Conservation (phyloP, 2,329 filamentous ascomycete genomes). For the Pseudogymnoascus sp. region DNA sequence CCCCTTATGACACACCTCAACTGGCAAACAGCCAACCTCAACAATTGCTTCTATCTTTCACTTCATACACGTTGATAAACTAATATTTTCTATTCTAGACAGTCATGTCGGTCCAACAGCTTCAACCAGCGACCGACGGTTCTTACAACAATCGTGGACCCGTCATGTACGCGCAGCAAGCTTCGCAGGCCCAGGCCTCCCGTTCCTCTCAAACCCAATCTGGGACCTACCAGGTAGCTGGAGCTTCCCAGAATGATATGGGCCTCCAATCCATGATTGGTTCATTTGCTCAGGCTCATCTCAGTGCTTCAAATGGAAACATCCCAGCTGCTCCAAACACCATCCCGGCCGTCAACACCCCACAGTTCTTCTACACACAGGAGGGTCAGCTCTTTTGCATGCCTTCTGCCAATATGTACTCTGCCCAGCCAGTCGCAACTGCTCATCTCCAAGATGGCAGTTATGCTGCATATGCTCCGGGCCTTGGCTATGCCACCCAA, state of each 20-base stretch:
- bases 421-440: slow-evolving; percentile 22
- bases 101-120: slow-evolving; percentile 30
- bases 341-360: slow-evolving; percentile 18
- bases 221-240: slow-evolving; percentile 14
- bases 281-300: slow-evolving; percentile 24
- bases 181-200: slow-evolving; percentile 18
- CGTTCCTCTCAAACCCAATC: slow-evolving; percentile 24
- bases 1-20: not conserved
- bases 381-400: slow-evolving; percentile 29
- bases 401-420: slow-evolving; percentile 24
- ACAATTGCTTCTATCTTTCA: not conserved
- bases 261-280: slow-evolving; percentile 17
- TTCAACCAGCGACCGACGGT: slow-evolving; percentile 19
- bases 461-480: slow-evolving; percentile 22
- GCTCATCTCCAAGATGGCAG: slow-evolving; percentile 22
- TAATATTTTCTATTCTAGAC: slow-evolving; percentile 15
- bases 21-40: not conserved
- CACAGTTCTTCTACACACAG: slow-evolving; percentile 25
- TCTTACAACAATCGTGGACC: slow-evolving; percentile 20
- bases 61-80: not conserved
- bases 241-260: slow-evolving; percentile 18
- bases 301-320: slow-evolving; percentile 27
- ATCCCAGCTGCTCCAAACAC: slow-evolving; percentile 26
- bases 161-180: slow-evolving; percentile 25
- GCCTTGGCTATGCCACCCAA: slow-evolving; percentile 25